Percentiles rank a stretch among this genome's conserved stretches.
Conservation (phyloP, 2,329 filamentous ascomycete genomes). For the Cercospora zeina region DNA sequence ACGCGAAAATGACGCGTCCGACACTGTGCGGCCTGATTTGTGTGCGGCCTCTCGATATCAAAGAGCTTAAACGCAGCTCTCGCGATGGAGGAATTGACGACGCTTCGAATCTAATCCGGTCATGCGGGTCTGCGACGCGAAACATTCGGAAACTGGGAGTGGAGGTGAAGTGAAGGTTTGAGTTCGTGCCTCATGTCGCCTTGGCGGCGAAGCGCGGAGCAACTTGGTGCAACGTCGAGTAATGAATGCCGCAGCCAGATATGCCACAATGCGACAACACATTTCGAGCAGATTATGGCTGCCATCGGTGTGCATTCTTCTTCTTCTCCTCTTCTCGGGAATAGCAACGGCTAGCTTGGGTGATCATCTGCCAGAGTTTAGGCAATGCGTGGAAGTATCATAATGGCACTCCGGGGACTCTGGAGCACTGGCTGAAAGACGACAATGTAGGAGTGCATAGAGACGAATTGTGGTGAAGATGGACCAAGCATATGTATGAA, state of each 20-base stretch:
- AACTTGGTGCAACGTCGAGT: conserved; percentile 8
- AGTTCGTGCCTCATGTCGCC: conserved; percentile 3
- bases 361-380: conserved; percentile 84
- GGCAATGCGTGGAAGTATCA: conserved; percentile 75
- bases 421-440: conserved; percentile 6
- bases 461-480: conserved; percentile 73
- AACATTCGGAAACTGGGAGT: not conserved
- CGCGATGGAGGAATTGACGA: not conserved
- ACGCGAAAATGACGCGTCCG: conserved; percentile 18
- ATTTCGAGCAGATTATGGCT: conserved; percentile 28
- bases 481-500: conserved; percentile 70
- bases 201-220: conserved; percentile 4
- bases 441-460: conserved; percentile 66
- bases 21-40: not conserved
- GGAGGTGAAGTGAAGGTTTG: conserved; percentile 4
- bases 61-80: no score
- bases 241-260: conserved; percentile 23
- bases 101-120: not conserved
- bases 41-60: not conserved
- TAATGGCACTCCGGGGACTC: not conserved
- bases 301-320: conserved; percentile 19
- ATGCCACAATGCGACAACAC: conserved; percentile 34
- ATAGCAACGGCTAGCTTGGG: conserved; percentile 66
- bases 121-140: not conserved
- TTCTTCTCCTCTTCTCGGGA: conserved; percentile 22